Evolutionary conservation across 2,329 filamentous ascomycete genomes (phyloP).

Genomic region (Capronia americana): DNA sequence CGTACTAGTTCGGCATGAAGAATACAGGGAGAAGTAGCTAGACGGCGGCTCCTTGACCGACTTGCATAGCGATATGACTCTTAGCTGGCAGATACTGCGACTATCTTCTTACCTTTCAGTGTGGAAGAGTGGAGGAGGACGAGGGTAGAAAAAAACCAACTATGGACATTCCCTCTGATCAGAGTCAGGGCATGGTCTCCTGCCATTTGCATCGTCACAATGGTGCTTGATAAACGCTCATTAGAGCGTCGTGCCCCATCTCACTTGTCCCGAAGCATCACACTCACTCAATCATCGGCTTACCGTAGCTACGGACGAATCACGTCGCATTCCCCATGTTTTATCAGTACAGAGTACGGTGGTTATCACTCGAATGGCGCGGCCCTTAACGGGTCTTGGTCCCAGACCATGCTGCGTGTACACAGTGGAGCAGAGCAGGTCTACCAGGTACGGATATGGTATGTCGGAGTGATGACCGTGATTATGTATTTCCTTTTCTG

Average conservation of each 20-base stretch:
- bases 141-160: background rate
- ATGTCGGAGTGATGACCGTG: background rate
- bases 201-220: background rate
- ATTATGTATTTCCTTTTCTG: background rate
- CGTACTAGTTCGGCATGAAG: background rate
- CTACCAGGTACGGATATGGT: no score
- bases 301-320: background rate
- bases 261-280: background rate
- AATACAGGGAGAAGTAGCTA: background rate
- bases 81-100: background rate
- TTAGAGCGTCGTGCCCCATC: background rate
- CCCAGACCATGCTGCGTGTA: no score
- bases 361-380: no score
- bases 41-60: background rate
- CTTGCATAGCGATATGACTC: background rate
- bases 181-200: background rate
- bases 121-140: background rate
- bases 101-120: background rate
- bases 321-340: no score
- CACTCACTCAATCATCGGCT: background rate
- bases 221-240: background rate
- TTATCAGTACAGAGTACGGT: no score
- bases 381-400: no score
- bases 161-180: background rate
- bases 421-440: no score